Percentiles rank a stretch among this genome's conserved stretches.
phyloP scores from a whole-genome alignment of 2,329 filamentous ascomycete genomes.

The Fusarium gaditjirri region DNA sequence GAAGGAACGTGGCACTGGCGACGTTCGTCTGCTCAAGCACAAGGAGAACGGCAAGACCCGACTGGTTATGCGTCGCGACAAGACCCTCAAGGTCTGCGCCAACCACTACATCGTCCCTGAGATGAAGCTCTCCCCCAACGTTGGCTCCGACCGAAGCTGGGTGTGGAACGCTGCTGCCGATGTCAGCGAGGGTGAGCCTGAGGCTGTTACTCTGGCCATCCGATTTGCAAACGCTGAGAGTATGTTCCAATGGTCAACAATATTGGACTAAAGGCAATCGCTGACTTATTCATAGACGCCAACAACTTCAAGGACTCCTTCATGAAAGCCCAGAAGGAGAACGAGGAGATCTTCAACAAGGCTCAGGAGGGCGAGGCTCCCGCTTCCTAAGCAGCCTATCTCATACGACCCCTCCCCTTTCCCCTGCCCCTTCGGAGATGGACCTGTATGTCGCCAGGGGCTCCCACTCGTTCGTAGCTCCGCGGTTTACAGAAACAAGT shows the following conservation, averaged over 20 bases:
- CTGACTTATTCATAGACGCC: slow-evolving; percentile 73
- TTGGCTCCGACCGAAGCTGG: slow-evolving; percentile 98
- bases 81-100: slow-evolving; percentile 99
- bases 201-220: slow-evolving; percentile 95
- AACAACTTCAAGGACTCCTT: slow-evolving; percentile 98
- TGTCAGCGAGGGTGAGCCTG: slow-evolving; percentile 97
- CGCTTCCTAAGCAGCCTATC: slow-evolving; percentile 35
- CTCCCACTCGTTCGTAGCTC: slow-evolving; percentile 29
- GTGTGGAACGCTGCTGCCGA: slow-evolving; percentile 99
- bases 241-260: slow-evolving; percentile 60
- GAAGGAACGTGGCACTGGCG: slow-evolving; percentile 99
- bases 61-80: slow-evolving; percentile 98
- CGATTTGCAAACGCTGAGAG: slow-evolving; percentile 98
- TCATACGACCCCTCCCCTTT: slow-evolving; percentile 16
- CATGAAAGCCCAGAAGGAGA: slow-evolving; percentile 96
- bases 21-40: slow-evolving; percentile 97
- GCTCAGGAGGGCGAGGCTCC: slow-evolving; percentile 44
- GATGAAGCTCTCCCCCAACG: slow-evolving; percentile 98
- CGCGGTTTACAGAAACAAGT: slow-evolving; percentile 6
- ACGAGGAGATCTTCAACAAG: slow-evolving; percentile 83
- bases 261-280: not conserved
- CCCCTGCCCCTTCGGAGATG: slow-evolving; percentile 27
- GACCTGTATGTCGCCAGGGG: slow-evolving; percentile 15
- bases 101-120: slow-evolving; percentile 99
- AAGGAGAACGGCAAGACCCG: slow-evolving; percentile 98